Base-by-base conservation (phyloP, 768 basidiomycete genomes). In the Collybia mongolica region DNA sequence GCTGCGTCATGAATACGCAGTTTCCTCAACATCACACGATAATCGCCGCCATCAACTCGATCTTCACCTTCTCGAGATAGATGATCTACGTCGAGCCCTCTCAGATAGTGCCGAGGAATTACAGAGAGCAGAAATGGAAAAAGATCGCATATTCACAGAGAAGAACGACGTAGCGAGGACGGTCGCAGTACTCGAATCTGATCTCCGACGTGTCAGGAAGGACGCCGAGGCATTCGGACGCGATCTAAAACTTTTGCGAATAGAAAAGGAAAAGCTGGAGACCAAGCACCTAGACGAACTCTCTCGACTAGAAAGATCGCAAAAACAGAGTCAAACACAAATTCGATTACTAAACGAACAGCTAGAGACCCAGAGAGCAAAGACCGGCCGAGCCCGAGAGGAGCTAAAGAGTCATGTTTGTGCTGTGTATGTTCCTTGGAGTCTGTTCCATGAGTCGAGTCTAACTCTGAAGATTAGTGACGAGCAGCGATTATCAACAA, bases 191-290 rank as follows among this genome's bases (percentile, higher is more conserved):
- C 74, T 95, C 26, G 86, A 93, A 58, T 72, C 79, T 4, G 92
- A 95, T 61, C 75, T 96, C 19, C 73, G 73, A 49, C 83, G 88
- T 7, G 88, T 96, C 15, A 78, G 82, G 49, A 75, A 77, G 44
- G 88, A 92, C 52, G 91, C 90, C 0, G 86, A 89, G 54, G 77
- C 76, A 6, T 87, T 93, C 60, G 89, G 90, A 15, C 79, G 79
- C 15, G 92, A 95, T 64, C 65, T 96, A 51, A 88, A 83, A 54
- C 68, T 74, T 7, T 71, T 92, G 37, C 76, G 82, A 8, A 63
- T 66, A 12, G 85, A 91, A 69, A 89, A 90, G 60, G 85, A 87
- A 55, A 80, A 72, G 40, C 61, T 80, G 39, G 82, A 82, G 46
- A 65, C 69, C 19, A 79, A 66, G 58, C 77, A 81, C 54, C 77